Base-by-base conservation (phyloP, 176 grass and related monocot genomes). In the Pharus latifolius region DNA sequence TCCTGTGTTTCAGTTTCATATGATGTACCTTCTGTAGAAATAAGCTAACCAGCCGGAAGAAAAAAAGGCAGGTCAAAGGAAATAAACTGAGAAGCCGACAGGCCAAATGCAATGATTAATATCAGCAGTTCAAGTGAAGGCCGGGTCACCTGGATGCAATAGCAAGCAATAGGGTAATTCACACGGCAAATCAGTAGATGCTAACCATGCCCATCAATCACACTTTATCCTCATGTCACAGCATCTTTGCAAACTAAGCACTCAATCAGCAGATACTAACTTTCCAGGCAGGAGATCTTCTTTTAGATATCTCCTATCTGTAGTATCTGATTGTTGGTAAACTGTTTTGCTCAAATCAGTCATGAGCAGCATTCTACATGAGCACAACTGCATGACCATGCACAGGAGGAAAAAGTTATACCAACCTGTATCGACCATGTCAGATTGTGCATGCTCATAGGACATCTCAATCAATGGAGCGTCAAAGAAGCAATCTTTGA, bases 301-400 rank as follows among this genome's bases (percentile, higher is more conserved):
- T n/a, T n/a, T n/a, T n/a, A n/a, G n/a, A n/a, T n/a, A 56, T 49
- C 70, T 32, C 23, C 76, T 80, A 63, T 80, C 40, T 38, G 40
- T 56, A 52, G 24, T 38, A 56, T 26, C 27, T 16, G 23, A 30
- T 37, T 85, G 56, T 41, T 3, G 63, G 63, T 48, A 47, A 80
- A 56, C 38, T 38, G 29, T 40, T 47, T 25, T 5, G 8, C 60
- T 31, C 7, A 25, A 35, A 77, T 45, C 23, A 11, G 13, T 58
- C 58, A 11, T 73, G 64, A 61, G 51, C 19, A 40, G 40, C 56
- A 18, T 43, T 65, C 50, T 59, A 42, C 17, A 4, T 24, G 44
- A n/a, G 25, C 62, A 22, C 10, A 49, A 66, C 52, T 23, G 61
- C 60, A 35, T 30, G 35, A 23, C 13, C 53, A 85, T 5, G 3